Conservation (phyloP, 2,329 filamentous ascomycete species). For the Graphiopsis chlorocephala region DNA sequence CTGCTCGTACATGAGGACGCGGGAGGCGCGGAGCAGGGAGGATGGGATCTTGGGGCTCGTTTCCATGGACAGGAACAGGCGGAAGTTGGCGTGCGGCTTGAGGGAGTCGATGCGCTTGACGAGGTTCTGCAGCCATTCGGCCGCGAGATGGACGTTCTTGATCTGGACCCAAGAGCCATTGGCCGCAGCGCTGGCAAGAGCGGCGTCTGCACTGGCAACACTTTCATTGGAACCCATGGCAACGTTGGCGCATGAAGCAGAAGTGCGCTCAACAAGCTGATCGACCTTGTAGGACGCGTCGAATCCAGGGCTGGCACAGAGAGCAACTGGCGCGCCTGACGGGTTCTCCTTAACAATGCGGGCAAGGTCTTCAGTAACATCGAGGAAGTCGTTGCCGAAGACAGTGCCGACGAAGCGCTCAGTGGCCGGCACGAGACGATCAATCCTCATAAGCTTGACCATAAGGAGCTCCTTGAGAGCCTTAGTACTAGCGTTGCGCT, state of each 20-base stretch:
- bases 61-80: conserved; percentile 97
- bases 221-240: conserved; percentile 99
- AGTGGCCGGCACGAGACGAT: conserved; percentile 88
- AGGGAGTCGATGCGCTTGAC: conserved; percentile 96
- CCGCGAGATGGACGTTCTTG: conserved; percentile 97
- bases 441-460: conserved; percentile 91
- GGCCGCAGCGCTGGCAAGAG: conserved; percentile 86
- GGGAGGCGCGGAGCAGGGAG: conserved; percentile 86
- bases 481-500: conserved; percentile 57
- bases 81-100: conserved; percentile 89
- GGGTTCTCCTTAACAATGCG: conserved; percentile 81
- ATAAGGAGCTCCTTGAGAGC: conserved; percentile 80
- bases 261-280: conserved; percentile 79
- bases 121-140: conserved; percentile 92
- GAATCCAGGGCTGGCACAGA: conserved; percentile 94
- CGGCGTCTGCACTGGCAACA: conserved; percentile 88
- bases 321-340: conserved; percentile 78
- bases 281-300: conserved; percentile 99
- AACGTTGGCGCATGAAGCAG: conserved; percentile 87
- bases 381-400: conserved; percentile 79
- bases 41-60: conserved; percentile 95
- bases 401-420: conserved; percentile 86
- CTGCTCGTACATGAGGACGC: conserved; percentile 97
- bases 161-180: conserved; percentile 93
- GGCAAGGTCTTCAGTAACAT: conserved; percentile 80